Evolutionary conservation across 192 early-diverging fungal genomes (phyloP), one percentile per base, ranked within the genome.

Genomic region (Backusella sp.): DNA sequence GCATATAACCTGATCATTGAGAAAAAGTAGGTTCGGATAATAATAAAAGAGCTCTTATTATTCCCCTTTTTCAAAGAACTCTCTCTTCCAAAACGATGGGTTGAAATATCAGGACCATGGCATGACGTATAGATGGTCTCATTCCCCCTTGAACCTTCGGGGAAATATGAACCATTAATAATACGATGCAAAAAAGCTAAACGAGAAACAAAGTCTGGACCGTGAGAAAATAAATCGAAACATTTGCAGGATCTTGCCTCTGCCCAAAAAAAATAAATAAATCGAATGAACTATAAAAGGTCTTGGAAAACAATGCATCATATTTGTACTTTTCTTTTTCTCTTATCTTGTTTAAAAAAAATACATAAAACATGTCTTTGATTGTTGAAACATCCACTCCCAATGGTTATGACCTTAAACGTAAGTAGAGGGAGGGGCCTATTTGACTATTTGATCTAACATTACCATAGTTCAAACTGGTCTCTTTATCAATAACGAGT

Each of bases 401-500:
- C 23, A 62, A 62, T 62, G 56, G 56, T 2, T 62, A 62, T 62
- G 56, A 23, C 26, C 56, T 62, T 9, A 62, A 62, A 28, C 56
- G 56, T 62, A 62, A 62, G 56, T 62, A 28, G 9, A 8, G 9
- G 28, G n/a, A 12, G 6, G 8, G 4, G 21, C 6, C 41, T 23
- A 30, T 30, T 56, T 39, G 11, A 42, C 41, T 62, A 44, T 8
- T 67, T 44, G 28, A 9, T 49, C 26, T 72, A 34, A 72, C 70
- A 28, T 17, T 73, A 4, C 14, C 14, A 37, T 76, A 85, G 84
- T 85, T 19, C 36, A 85, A 21, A 85, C 84, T 26, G 91, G 91
- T 66, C 85, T 93, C 11, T 95, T 92, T 82, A 93, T 94, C 76
- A 90, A 93, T 80, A 90, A 90, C 69, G 82, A 86, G 65, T 93